phyloP scores from a whole-genome alignment of 768 basidiomycete species.

The Calocybe gangraenosa region DNA sequence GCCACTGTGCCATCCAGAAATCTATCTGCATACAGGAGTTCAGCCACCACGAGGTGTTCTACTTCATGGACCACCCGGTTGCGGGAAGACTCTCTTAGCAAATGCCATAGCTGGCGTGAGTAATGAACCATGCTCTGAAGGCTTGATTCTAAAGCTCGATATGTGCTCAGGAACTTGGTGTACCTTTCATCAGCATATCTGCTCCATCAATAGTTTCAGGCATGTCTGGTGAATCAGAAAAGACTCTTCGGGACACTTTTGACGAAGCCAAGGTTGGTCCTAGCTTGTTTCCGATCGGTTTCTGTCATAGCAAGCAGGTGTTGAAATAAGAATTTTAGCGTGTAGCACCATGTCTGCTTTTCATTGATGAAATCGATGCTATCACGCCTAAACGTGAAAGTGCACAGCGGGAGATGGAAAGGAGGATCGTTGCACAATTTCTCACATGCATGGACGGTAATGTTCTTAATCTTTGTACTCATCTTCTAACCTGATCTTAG shows the following conservation, averaged over 20 bases:
- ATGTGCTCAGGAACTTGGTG: conserved; percentile 68
- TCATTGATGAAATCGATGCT: conserved; percentile 97
- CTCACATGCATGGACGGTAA: conserved; percentile 98
- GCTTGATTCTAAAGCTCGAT: neutral
- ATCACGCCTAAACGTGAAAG: conserved; percentile 98
- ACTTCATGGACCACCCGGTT: conserved; percentile 93
- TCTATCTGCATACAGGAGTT: conserved; percentile 91
- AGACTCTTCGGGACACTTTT: conserved; percentile 92
- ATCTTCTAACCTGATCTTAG: neutral
- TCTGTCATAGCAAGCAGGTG: no score
- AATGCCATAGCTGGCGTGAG: conserved; percentile 93
- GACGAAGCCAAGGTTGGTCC: conserved; percentile 94
- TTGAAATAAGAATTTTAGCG: no score
- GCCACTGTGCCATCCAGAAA: conserved; percentile 92
- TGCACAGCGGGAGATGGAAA: conserved; percentile 97
- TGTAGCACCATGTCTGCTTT: conserved; percentile 87
- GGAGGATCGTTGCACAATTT: conserved; percentile 95
- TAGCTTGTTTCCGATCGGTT: no score
- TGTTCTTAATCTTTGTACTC: conserved; percentile 18
- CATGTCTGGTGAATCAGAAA: conserved; percentile 98
- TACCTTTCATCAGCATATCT: conserved; percentile 92
- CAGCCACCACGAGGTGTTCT: conserved; percentile 90
- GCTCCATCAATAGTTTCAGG: conserved; percentile 96
- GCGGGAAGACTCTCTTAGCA: conserved; percentile 93
- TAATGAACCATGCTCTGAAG: conserved; percentile 9